Conservation (phyloP, 345 rosid genomes). For the Kandelia obovata region DNA sequence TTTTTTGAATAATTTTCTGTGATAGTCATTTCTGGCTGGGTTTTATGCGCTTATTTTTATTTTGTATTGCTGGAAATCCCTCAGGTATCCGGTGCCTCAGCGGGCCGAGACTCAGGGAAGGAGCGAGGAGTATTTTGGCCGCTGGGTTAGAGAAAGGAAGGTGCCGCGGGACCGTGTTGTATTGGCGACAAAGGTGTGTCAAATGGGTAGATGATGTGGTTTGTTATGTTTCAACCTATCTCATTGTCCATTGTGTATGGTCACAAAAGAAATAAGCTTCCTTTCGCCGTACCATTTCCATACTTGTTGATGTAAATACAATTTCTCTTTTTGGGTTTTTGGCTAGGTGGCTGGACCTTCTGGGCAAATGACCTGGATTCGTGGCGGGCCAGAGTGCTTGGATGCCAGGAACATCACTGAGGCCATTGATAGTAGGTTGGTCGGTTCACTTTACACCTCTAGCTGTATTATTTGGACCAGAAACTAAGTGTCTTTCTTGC, state of each 20-base stretch:
- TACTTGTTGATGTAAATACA: neutral
- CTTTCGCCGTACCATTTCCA: no score
- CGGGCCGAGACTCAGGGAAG: constrained; percentile 56
- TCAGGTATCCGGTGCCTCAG: constrained; percentile 67
- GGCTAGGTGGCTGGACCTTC: constrained; percentile 56
- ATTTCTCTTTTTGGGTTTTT: neutral
- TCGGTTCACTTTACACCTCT: neutral
- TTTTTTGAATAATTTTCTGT: neutral
- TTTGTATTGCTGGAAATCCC: neutral
- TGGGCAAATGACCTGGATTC: constrained; percentile 64
- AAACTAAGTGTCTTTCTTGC: neutral
- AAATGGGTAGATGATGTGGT: no score
- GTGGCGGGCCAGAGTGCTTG: constrained; percentile 50
- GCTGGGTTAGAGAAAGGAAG: constrained; percentile 49
- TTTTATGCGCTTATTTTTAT: neutral
- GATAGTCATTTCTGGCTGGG: neutral
- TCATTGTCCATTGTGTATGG: no score
- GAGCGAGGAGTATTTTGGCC: constrained; percentile 62
- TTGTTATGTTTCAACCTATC: no score
- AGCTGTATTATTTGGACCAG: neutral
- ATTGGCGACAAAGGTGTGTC: constrained; percentile 48
- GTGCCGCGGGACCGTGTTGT: constrained; percentile 48
- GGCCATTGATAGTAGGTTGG: constrained; percentile 55
- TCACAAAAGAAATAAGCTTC: no score
- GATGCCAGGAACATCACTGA: constrained; percentile 46